Base-by-base conservation (phyloP, 805 yeast species). In the Nakazawaea peltata region DNA sequence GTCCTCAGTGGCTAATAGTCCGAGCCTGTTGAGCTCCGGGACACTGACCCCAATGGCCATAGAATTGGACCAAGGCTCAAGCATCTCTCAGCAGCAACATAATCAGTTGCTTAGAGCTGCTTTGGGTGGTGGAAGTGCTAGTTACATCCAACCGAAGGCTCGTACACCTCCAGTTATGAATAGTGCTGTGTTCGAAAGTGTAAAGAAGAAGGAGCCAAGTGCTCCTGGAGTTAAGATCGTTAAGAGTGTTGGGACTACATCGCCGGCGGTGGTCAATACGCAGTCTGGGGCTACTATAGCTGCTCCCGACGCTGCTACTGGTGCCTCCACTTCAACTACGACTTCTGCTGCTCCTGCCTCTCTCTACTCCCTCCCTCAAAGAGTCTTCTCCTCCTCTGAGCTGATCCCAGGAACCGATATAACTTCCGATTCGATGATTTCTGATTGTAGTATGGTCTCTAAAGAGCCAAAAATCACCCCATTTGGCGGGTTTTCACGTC, bases 401-500 rank as follows among this genome's bases (percentile, higher is more conserved):
- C n/a, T n/a, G n/a, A n/a, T n/a, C n/a, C n/a, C n/a, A 21, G 23
- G 23, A 8, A 10, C 23, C 23, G 10, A 21, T 21, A 32, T 27
- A 26, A 15, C 23, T n/a, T 28, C 29, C 13, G 35, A 27, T 21
- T n/a, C n/a, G n/a, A n/a, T n/a, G n/a, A 31, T 21, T 30, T 16
- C 24, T 7, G 33, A 29, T 26, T 14, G n/a, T 4, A 9, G 15
- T 9, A 3, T 11, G 4, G 14, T 25, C 13, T 25, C 27, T 11
- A 28, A 28, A 10, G 36, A 28, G 19, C 8, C 9, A 5, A 73
- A 60, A 38, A 56, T 74, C 37, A 68, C 77, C 2, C 81, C 80
- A 1, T 82, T 70, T 56, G 90, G 92, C 5, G 94, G 94, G 1
- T 79, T 73, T 46, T 79, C 90, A 0, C 70, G 67, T 38, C 78